These are phyloP conservation scores for Geotrichum fermentans DNA, from an alignment of 1,139 yeast species.

Conservation along the genomic window DNA sequence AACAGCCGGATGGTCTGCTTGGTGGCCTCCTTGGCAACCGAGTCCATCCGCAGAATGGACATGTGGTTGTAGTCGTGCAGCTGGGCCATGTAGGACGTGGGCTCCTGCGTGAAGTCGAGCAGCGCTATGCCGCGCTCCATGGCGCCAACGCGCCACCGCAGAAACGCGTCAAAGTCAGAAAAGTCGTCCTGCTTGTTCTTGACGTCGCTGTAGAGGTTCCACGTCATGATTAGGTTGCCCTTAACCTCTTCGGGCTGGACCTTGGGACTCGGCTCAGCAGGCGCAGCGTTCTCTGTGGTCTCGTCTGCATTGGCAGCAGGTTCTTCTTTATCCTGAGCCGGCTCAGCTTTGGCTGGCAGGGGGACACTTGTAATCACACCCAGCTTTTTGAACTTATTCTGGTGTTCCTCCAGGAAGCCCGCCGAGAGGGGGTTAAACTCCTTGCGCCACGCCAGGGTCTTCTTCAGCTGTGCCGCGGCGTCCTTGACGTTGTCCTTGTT, in stretches of 20 bases:
- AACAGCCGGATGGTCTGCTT: constrained; percentile 63
- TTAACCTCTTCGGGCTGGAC: not conserved
- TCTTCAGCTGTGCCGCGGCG: constrained; percentile 48
- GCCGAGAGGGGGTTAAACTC: constrained; percentile 73
- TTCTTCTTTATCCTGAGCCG: constrained; percentile 45
- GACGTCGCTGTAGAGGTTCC: constrained; percentile 81
- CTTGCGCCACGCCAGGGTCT: constrained; percentile 74
- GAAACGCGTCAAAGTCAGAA: constrained; percentile 56
- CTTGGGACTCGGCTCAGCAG: not conserved
- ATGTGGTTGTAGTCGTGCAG: constrained; percentile 81
- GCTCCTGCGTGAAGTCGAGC: constrained; percentile 50
- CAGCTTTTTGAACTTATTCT: constrained; percentile 50
- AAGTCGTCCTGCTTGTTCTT: constrained; percentile 60
- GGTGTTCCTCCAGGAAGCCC: constrained; percentile 68
- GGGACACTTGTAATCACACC: constrained; percentile 55
- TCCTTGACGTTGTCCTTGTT: constrained; percentile 51
- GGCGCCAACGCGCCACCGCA: constrained; percentile 81
- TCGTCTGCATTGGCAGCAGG: constrained; percentile 26
- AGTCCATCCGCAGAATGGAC: constrained; percentile 64
- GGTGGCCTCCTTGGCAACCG: constrained; percentile 63
- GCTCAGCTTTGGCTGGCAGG: not conserved
- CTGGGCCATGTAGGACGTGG: constrained; percentile 62
- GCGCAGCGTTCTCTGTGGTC: not conserved
- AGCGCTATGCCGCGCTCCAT: constrained; percentile 76
- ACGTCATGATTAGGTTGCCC: constrained; percentile 47